Evolutionary conservation across 805 yeast species (phyloP).

Genomic region (Pichia nakasei): DNA sequence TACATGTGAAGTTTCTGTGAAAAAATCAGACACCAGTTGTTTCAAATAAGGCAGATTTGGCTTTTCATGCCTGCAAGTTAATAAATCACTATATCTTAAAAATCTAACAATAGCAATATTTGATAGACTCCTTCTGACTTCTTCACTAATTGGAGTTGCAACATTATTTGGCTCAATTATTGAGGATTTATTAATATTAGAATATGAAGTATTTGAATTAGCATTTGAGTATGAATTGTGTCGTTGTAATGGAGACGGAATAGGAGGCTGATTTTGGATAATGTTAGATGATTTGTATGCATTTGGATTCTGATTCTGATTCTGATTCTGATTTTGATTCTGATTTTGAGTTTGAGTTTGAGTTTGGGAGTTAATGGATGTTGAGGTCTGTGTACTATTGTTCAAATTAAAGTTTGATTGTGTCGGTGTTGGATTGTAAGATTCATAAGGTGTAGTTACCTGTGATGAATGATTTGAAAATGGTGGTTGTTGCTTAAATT

Average conservation of each 20-base stretch:
- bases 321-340: background rate
- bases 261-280: no score
- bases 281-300: no score
- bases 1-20: conserved; percentile 41
- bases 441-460: conserved; percentile 6
- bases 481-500: background rate
- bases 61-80: conserved; percentile 28
- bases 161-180: background rate
- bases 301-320: no score
- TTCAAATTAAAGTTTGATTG: background rate
- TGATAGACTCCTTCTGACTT: conserved; percentile 28
- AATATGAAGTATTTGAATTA: background rate
- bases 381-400: conserved; percentile 6
- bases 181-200: background rate
- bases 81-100: conserved; percentile 39
- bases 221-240: background rate
- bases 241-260: background rate
- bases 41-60: conserved; percentile 43
- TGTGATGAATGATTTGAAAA: conserved; percentile 6
- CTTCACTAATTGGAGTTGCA: conserved; percentile 8
- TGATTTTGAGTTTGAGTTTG: conserved; percentile 12
- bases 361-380: conserved; percentile 8
- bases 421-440: background rate
- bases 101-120: conserved; percentile 44
- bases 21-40: conserved; percentile 39